Evolutionary conservation across 208 protist species (phyloP).

Genomic region (Wallacemonas sp.): DNA sequence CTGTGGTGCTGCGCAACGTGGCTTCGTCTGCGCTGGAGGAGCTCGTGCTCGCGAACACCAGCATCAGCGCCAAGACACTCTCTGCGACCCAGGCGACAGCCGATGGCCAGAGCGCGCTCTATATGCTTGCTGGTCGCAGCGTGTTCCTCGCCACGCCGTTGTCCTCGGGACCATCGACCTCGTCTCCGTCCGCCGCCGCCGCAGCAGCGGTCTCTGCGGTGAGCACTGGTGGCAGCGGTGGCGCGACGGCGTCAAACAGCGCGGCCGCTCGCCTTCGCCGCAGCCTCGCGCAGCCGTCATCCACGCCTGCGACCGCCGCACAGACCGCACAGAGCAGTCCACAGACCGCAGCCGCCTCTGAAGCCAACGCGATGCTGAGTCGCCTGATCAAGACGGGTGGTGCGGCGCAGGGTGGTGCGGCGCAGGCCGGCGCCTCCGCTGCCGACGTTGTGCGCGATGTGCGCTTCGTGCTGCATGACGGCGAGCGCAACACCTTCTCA

Average conservation of each 20-base stretch:
- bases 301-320: too few species aligned
- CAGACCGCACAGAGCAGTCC: too few species aligned
- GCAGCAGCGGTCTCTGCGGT: neutral
- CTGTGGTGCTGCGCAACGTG: slow-evolving; percentile 32
- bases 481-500: slow-evolving; percentile 1
- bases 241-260: neutral
- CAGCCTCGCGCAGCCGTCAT: neutral
- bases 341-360: neutral
- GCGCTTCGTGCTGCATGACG: slow-evolving; percentile 18
- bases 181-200: neutral
- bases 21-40: slow-evolving; percentile 7
- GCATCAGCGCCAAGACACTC: slow-evolving; percentile 25
- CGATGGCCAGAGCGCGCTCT: slow-evolving; percentile 13
- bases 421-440: neutral
- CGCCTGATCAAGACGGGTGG: slow-evolving; percentile 7
- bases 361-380: slow-evolving; percentile 10
- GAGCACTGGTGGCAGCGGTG: too few species aligned
- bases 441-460: slow-evolving; percentile 31
- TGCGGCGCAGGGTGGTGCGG: neutral
- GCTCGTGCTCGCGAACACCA: slow-evolving; percentile 26
- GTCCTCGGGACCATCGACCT: neutral
- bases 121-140: slow-evolving; percentile 36
- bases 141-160: slow-evolving; percentile 35
- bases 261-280: neutral
- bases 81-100: neutral